A percentile compares a stretch with the other conserved stretches of the same genome.
phyloP scores from a whole-genome alignment of 2,329 filamentous ascomycete genomes.

The Sclerotinia glacialis region DNA sequence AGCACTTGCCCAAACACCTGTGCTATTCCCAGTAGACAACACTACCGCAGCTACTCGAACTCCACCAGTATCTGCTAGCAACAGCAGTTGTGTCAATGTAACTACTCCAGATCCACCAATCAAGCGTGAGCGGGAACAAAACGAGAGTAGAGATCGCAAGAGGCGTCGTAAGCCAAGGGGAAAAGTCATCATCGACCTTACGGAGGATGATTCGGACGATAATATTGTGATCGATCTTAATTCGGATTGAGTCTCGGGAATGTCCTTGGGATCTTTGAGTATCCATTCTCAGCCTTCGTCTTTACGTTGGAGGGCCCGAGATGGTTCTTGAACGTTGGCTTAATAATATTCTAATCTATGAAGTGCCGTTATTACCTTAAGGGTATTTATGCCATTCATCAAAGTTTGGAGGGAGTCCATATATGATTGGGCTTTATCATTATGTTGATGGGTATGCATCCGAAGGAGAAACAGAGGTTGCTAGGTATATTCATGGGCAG shows the following conservation, averaged over 20 bases:
- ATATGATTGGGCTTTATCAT: background rate
- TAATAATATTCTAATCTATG: too few species aligned
- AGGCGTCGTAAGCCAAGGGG: background rate
- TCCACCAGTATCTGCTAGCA: background rate
- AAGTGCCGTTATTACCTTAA: background rate
- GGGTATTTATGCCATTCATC: background rate
- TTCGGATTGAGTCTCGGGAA: background rate
- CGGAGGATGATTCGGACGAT: constrained; percentile 2
- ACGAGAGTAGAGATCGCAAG: background rate
- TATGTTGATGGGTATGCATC: too few species aligned
- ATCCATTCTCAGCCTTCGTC: background rate
- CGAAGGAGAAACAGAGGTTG: background rate
- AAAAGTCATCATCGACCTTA: constrained; percentile 10
- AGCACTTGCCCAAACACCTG: background rate
- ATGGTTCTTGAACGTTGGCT: too few species aligned
- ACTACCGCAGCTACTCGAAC: background rate
- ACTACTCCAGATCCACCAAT: background rate
- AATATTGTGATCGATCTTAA: background rate
- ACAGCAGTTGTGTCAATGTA: background rate
- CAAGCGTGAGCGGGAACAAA: background rate
- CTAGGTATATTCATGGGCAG: background rate
- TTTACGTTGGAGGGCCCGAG: too few species aligned
- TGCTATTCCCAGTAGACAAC: background rate
- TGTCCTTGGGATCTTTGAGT: background rate
- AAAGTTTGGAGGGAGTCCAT: background rate